These are phyloP conservation scores for Magnusiomyces sp. DNA, from an alignment of 1,139 yeast genomes.

Conservation along the genomic window DNA sequence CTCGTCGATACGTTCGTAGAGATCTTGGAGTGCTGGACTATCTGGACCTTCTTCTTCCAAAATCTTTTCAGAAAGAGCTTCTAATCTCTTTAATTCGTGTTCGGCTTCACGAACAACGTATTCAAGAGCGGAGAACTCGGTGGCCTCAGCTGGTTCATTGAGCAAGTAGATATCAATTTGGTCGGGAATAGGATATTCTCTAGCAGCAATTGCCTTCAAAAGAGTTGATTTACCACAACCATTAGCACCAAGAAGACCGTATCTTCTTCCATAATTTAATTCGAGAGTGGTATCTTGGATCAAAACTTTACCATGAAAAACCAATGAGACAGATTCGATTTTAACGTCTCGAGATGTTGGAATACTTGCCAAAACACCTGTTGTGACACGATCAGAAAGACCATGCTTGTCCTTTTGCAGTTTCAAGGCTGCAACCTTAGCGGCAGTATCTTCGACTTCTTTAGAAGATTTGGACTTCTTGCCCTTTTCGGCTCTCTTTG, in stretches of 20 bases:
- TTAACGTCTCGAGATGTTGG: conserved; percentile 90
- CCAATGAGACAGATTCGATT: conserved; percentile 77
- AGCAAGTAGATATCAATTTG: conserved; percentile 82
- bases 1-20: conserved; percentile 91
- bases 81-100: conserved; percentile 80
- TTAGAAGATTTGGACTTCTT: conserved; percentile 43
- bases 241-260: conserved; percentile 85
- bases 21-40: conserved; percentile 70
- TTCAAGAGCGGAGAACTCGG: conserved; percentile 86
- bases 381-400: conserved; percentile 91
- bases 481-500: conserved; percentile 60
- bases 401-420: conserved; percentile 92
- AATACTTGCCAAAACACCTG: conserved; percentile 91
- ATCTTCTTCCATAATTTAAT: conserved; percentile 94
- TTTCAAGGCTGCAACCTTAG: conserved; percentile 77
- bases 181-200: conserved; percentile 94
- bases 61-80: conserved; percentile 82
- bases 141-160: conserved; percentile 96
- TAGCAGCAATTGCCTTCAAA: conserved; percentile 83
- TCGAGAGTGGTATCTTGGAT: conserved; percentile 87
- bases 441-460: conserved; percentile 49
- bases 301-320: conserved; percentile 96
- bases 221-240: conserved; percentile 99
- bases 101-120: conserved; percentile 98
- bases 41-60: conserved; percentile 93